These are phyloP conservation scores for Truncatella angustata DNA, from an alignment of 2,329 filamentous ascomycete genomes.

Conservation along the genomic window DNA sequence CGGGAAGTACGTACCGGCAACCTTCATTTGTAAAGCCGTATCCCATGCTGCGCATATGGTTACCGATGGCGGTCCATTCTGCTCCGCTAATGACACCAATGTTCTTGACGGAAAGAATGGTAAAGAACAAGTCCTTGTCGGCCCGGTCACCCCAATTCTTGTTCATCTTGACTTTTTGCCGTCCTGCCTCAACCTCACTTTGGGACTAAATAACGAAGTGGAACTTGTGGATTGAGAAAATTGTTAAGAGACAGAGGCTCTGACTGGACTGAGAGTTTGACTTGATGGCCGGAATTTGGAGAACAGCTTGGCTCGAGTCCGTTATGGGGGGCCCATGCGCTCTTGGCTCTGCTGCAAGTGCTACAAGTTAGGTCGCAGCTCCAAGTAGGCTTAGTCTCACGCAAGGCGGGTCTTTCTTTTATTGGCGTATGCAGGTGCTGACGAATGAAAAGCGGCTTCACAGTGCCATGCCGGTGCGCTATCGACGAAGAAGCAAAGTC, in stretches of 20 bases:
- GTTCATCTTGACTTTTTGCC: slow-evolving; percentile 41
- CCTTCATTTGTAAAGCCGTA: slow-evolving; percentile 66
- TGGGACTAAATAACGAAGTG: slow-evolving; percentile 1
- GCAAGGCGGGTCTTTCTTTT: no score
- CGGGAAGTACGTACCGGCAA: slow-evolving; percentile 53
- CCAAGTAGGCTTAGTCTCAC: no score
- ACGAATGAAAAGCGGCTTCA: background rate
- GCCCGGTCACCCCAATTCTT: slow-evolving; percentile 63
- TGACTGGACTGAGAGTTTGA: slow-evolving; percentile 4
- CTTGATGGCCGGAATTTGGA: background rate
- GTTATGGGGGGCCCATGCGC: no score
- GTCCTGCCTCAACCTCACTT: background rate
- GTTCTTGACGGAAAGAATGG: slow-evolving; percentile 60
- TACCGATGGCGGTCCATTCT: slow-evolving; percentile 62
- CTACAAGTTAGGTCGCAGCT: no score
- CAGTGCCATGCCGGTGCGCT: no score
- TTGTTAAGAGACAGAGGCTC: slow-evolving; percentile 3
- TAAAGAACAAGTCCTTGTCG: slow-evolving; percentile 63
- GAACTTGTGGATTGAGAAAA: slow-evolving; percentile 2
- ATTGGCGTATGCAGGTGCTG: background rate
- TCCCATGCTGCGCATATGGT: slow-evolving; percentile 56
- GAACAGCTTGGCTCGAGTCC: background rate
- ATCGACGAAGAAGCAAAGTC: background rate
- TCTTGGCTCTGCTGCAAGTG: no score
- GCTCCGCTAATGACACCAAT: slow-evolving; percentile 61